Evolutionary conservation across 140 eudicot species (phyloP), one percentile per base, ranked within the genome.

Genomic region (Flaveria floridana): DNA sequence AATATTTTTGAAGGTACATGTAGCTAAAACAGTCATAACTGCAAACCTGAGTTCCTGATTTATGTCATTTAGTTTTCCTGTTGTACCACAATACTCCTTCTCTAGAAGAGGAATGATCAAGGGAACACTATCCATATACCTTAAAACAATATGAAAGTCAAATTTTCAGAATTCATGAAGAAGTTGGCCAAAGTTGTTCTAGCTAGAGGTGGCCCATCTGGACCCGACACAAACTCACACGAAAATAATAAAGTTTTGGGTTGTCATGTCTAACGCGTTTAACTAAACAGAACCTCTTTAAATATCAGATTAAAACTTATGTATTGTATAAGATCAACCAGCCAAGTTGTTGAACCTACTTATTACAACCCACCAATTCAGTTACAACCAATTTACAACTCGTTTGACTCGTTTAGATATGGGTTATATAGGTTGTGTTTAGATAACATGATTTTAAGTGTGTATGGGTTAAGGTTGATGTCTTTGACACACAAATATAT

Each of bases 51-150:
- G 88, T 82, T 93, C 97, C 85, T 83, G 88, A 82, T 88, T 85
- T 66, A 93, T 88, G 82, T 90, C 98, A 71, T 86, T 88, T 25
- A 93, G 84, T 82, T 84, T 93, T 55, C 86, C 82, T 47, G 86
- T 86, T 75, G 91, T 81, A 66, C 87, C 84, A 53, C 98, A 86
- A 66, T 85, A 69, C 82, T 93, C 98, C 81, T 86, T 93, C 65
- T 93, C 97, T 37, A 93, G 97, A 79, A 93, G 98, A 73, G 98
- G 98, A 84, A 93, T 90, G 80, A 93, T 88, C 83, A 88, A 53
- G 8, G 98, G 98, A 68, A 93, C 94, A 62, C 87, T 90, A 71
- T 90, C 91, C 95, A 93, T 85, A 42, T 93, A 93, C 83, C 98
- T 93, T 70, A 64, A 7, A 65, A 61, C 42, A 44, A 78, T n/a